phyloP scores from a whole-genome alignment of 2,329 filamentous ascomycete species.

The Septoria petroselini region DNA sequence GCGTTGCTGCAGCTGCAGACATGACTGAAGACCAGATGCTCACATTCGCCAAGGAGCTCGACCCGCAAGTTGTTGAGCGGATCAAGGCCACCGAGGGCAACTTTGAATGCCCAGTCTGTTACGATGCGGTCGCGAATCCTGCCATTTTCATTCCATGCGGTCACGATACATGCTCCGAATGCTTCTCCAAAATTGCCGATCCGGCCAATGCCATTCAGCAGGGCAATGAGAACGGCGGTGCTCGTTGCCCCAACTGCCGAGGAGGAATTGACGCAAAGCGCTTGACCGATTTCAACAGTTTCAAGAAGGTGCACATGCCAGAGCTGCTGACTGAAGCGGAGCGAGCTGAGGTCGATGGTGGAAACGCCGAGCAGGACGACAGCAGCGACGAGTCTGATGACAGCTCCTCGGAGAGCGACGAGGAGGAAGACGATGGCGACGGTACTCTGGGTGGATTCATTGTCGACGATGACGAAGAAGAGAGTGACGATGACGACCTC shows the following conservation, averaged over 20 bases:
- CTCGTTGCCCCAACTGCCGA: constrained; percentile 75
- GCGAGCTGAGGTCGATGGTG: constrained; percentile 27
- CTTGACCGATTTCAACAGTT: constrained; percentile 70
- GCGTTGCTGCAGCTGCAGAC: constrained; percentile 49
- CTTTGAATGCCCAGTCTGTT: constrained; percentile 80
- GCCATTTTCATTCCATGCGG: constrained; percentile 80
- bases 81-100: constrained; percentile 56
- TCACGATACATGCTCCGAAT: constrained; percentile 74
- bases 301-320: constrained; percentile 69
- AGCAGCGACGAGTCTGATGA: constrained; percentile 42
- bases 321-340: constrained; percentile 44
- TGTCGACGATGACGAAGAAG: constrained; percentile 45
- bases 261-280: constrained; percentile 62
- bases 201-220: constrained; percentile 56
- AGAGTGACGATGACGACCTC: constrained; percentile 29
- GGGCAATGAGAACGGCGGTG: constrained; percentile 56
- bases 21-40: constrained; percentile 56
- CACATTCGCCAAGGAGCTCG: constrained; percentile 61
- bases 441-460: constrained; percentile 53
- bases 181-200: constrained; percentile 67
- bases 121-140: constrained; percentile 71
- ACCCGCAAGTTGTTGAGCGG: constrained; percentile 60
- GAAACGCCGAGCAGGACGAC: constrained; percentile 36
- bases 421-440: constrained; percentile 36
- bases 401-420: too few relatives aligned